Percentiles rank a stretch among this genome's conserved stretches.
Conservation (phyloP, 1,139 yeast species). For the Pichia sp. region DNA sequence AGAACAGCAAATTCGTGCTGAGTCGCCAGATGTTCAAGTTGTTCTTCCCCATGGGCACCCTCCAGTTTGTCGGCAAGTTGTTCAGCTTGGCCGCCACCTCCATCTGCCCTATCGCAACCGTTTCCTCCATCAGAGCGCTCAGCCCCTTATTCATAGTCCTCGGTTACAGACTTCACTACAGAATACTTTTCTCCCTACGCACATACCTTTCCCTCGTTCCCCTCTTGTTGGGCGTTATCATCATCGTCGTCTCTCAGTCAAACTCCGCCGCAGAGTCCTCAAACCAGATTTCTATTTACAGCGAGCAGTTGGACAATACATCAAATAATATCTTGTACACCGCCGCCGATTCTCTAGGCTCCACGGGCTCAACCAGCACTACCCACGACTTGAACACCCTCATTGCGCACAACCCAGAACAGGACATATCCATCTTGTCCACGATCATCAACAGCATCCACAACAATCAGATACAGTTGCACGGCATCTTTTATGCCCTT, state of each 20-base stretch:
- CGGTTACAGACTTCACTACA: slow-evolving; percentile 61
- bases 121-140: slow-evolving; percentile 83
- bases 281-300: slow-evolving; percentile 7
- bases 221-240: slow-evolving; percentile 72
- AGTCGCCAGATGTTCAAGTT: slow-evolving; percentile 38
- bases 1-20: slow-evolving; percentile 11
- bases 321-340: not conserved
- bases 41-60: slow-evolving; percentile 87
- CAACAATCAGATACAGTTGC: slow-evolving; percentile 13
- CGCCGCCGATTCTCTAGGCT: not conserved
- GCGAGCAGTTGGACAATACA: slow-evolving; percentile 8
- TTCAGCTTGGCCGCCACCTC: slow-evolving; percentile 84
- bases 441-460: not conserved
- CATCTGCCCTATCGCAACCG: slow-evolving; percentile 80
- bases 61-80: slow-evolving; percentile 85
- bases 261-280: slow-evolving; percentile 12
- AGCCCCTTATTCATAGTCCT: slow-evolving; percentile 81
- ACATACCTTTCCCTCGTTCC: slow-evolving; percentile 79
- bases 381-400: not conserved
- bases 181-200: slow-evolving; percentile 49
- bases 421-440: not conserved
- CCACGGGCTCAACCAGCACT: not conserved
- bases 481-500: slow-evolving; percentile 51
- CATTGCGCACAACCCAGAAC: not conserved
- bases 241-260: slow-evolving; percentile 49